Conservation (phyloP, 495 filamentous ascomycete genomes). For the Talaromyces proteolyticus region DNA sequence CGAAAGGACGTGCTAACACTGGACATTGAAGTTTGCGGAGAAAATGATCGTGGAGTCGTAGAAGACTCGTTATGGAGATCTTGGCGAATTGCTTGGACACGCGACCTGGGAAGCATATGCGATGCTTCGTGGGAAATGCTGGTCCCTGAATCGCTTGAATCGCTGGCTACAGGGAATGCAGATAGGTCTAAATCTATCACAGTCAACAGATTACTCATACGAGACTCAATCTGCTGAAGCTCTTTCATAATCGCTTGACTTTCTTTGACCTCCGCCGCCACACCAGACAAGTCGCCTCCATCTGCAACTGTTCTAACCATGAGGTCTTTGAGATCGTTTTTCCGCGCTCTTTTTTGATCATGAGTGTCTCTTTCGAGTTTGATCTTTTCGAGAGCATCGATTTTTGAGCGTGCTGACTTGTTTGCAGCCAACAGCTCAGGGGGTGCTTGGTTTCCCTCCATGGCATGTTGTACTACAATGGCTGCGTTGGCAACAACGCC, state of each 20-base stretch:
- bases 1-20: not conserved
- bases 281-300: conserved; percentile 24
- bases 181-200: conserved; percentile 3
- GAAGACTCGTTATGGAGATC: not conserved
- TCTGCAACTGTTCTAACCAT: conserved; percentile 28
- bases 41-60: not conserved
- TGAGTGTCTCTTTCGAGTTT: conserved; percentile 21
- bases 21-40: not conserved
- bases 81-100: not conserved
- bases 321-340: conserved; percentile 23
- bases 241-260: conserved; percentile 28
- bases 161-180: not conserved
- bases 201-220: conserved; percentile 24
- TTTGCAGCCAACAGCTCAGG: conserved; percentile 33
- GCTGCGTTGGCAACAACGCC: conserved; percentile 30
- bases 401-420: conserved; percentile 23
- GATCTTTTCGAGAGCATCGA: conserved; percentile 28
- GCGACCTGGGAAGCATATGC: not conserved
- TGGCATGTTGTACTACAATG: conserved; percentile 31
- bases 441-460: conserved; percentile 29
- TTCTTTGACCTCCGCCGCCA: conserved; percentile 29
- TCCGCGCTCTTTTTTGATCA: conserved; percentile 18
- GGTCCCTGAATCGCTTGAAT: not conserved
- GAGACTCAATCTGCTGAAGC: conserved; percentile 23
- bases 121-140: not conserved